Evolutionary conservation across 2,329 filamentous ascomycete genomes (phyloP).

Genomic region (Fusarium veterinarium): DNA sequence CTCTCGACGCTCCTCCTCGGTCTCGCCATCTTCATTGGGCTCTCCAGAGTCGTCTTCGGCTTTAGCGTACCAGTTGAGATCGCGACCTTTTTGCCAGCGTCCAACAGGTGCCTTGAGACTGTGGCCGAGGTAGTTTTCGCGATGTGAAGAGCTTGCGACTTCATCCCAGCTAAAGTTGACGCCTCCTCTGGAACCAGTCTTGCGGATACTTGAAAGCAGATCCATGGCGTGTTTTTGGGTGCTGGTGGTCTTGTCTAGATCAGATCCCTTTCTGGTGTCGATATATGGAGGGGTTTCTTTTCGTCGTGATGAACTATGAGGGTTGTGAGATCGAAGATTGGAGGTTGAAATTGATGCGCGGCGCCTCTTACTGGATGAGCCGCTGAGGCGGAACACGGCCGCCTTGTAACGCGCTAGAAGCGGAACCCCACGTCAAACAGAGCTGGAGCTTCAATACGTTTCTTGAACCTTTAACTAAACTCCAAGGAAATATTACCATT

Average conservation of each 20-base stretch:
- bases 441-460: constrained; percentile 23
- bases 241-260: not conserved
- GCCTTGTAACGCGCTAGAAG: constrained; percentile 24
- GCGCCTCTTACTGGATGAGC: constrained; percentile 14
- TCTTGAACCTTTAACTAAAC: not conserved
- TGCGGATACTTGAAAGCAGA: constrained; percentile 90
- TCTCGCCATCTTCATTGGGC: constrained; percentile 63
- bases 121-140: constrained; percentile 91
- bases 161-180: constrained; percentile 98
- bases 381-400: constrained; percentile 28
- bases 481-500: constrained; percentile 14
- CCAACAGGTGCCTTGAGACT: constrained; percentile 92
- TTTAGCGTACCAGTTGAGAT: constrained; percentile 74
- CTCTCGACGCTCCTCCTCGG: constrained; percentile 67
- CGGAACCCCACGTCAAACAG: constrained; percentile 30
- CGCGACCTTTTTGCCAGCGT: constrained; percentile 86
- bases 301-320: not conserved
- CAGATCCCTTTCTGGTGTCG: not conserved
- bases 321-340: constrained; percentile 1
- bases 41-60: constrained; percentile 54
- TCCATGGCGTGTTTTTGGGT: constrained; percentile 73
- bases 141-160: constrained; percentile 85
- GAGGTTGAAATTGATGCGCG: constrained; percentile 18
- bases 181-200: constrained; percentile 89
- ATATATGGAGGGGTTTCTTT: not conserved